These are phyloP conservation scores for Volvariella volvacea DNA, from an alignment of 1,284 basidiomycete genomes.

Conservation along the genomic window DNA sequence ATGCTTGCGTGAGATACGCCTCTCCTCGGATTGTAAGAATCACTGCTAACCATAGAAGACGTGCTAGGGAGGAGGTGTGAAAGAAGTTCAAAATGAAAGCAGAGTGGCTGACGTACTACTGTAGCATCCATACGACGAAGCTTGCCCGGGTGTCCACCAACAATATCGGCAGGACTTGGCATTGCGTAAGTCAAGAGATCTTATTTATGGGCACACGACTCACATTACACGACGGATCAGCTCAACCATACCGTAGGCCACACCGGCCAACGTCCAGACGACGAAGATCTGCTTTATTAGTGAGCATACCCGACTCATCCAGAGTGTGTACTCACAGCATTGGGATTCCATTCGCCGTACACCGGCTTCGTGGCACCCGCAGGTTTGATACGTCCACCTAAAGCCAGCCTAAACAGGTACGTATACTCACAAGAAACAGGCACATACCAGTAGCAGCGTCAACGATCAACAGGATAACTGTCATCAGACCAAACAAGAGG, in stretches of 20 bases:
- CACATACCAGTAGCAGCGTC: conserved; percentile 21
- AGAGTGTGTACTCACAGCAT: conserved; percentile 14
- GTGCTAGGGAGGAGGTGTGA: conserved; percentile 15
- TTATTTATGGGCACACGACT: conserved; percentile 1
- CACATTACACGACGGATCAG: conserved; percentile 27
- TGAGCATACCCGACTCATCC: background rate
- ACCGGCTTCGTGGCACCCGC: conserved; percentile 9
- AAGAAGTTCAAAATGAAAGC: too few relatives aligned
- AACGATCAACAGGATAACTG: conserved; percentile 22
- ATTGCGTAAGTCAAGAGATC: background rate
- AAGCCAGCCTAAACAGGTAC: background rate
- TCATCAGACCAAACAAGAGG: conserved; percentile 22
- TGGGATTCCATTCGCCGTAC: conserved; percentile 23
- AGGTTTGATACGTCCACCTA: conserved; percentile 22
- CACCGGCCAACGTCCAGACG: conserved; percentile 22
- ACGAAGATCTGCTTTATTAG: conserved; percentile 19
- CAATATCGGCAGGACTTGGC: conserved; percentile 23
- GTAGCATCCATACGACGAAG: conserved; percentile 24
- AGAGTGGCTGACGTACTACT: too few relatives aligned
- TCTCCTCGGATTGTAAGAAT: background rate
- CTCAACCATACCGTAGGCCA: conserved; percentile 26
- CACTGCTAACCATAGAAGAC: conserved; percentile 18
- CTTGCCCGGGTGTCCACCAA: conserved; percentile 22
- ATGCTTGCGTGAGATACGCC: background rate
- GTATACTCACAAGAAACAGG: too few relatives aligned